Percentiles rank a stretch among this genome's conserved stretches.
Evolutionary conservation across 1,139 yeast species (phyloP).

Genomic region (Ashbya aceris): DNA sequence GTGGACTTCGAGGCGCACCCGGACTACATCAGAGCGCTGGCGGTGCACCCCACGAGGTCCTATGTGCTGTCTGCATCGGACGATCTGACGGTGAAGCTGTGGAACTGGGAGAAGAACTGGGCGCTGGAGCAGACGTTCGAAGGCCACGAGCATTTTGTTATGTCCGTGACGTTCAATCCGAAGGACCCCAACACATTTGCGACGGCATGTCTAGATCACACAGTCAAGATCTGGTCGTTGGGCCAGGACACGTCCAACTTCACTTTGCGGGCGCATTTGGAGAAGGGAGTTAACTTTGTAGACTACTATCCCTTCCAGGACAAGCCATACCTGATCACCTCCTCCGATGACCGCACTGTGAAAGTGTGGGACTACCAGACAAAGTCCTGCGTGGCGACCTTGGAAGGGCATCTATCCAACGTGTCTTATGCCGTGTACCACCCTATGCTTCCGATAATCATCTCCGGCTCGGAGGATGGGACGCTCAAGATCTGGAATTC

Average conservation of each 20-base stretch:
- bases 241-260: conserved; percentile 87
- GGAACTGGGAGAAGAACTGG: conserved; percentile 98
- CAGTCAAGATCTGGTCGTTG: conserved; percentile 93
- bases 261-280: conserved; percentile 83
- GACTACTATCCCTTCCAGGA: conserved; percentile 96
- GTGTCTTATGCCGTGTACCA: conserved; percentile 96
- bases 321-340: conserved; percentile 87
- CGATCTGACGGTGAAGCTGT: conserved; percentile 81
- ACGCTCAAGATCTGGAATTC: conserved; percentile 74
- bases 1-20: conserved; percentile 97
- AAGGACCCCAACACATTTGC: conserved; percentile 97
- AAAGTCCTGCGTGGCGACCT: conserved; percentile 86
- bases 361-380: conserved; percentile 98
- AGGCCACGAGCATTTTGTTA: conserved; percentile 93
- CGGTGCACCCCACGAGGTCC: conserved; percentile 91
- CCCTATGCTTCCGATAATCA: conserved; percentile 83
- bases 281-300: conserved; percentile 90
- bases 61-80: conserved; percentile 84
- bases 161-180: conserved; percentile 92
- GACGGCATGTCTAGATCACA: conserved; percentile 89
- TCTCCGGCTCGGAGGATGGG: conserved; percentile 80
- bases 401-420: conserved; percentile 88
- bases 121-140: conserved; percentile 80
- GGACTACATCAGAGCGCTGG: conserved; percentile 85
- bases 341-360: conserved; percentile 86